These are phyloP conservation scores for Talaromyces sp. DNA, from an alignment of 2,329 filamentous ascomycete genomes.

Conservation along the genomic window DNA sequence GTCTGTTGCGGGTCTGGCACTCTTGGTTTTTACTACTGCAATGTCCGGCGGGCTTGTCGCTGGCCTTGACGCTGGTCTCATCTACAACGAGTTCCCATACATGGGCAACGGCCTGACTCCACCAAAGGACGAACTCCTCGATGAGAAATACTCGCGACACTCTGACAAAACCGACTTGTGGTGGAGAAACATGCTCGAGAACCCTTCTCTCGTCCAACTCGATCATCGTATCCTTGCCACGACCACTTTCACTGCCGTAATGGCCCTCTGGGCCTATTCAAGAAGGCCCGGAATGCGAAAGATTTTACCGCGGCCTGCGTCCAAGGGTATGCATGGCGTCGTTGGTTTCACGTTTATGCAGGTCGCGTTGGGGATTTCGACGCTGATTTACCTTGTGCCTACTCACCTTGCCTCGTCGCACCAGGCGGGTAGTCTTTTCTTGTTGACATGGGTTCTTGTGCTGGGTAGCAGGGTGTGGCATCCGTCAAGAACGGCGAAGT, in stretches of 20 bases:
- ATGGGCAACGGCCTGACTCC: slow-evolving; percentile 85
- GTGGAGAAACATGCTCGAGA: slow-evolving; percentile 98
- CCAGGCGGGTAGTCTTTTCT: slow-evolving; percentile 80
- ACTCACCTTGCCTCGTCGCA: slow-evolving; percentile 82
- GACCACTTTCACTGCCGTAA: slow-evolving; percentile 76
- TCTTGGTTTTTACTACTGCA: slow-evolving; percentile 78
- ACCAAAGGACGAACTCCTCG: slow-evolving; percentile 75
- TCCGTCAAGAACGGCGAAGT: slow-evolving; percentile 57
- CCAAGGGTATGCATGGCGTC: slow-evolving; percentile 68
- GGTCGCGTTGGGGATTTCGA: slow-evolving; percentile 79
- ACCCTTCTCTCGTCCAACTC: slow-evolving; percentile 89
- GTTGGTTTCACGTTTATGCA: slow-evolving; percentile 79
- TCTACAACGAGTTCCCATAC: slow-evolving; percentile 97
- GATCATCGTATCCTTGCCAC: slow-evolving; percentile 90
- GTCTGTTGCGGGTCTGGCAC: slow-evolving; percentile 63
- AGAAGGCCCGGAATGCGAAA: slow-evolving; percentile 59
- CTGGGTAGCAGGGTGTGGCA: slow-evolving; percentile 73
- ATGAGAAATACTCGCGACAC: slow-evolving; percentile 75
- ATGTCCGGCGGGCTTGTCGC: slow-evolving; percentile 93
- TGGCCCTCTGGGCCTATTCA: slow-evolving; percentile 75
- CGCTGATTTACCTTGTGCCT: slow-evolving; percentile 89
- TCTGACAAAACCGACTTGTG: slow-evolving; percentile 75
- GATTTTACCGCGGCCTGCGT: slow-evolving; percentile 50
- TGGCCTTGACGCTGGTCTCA: slow-evolving; percentile 89
- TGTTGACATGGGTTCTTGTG: slow-evolving; percentile 76